These are phyloP conservation scores for Myxozyma sirexii DNA, from an alignment of 805 yeast genomes.

Conservation along the genomic window DNA sequence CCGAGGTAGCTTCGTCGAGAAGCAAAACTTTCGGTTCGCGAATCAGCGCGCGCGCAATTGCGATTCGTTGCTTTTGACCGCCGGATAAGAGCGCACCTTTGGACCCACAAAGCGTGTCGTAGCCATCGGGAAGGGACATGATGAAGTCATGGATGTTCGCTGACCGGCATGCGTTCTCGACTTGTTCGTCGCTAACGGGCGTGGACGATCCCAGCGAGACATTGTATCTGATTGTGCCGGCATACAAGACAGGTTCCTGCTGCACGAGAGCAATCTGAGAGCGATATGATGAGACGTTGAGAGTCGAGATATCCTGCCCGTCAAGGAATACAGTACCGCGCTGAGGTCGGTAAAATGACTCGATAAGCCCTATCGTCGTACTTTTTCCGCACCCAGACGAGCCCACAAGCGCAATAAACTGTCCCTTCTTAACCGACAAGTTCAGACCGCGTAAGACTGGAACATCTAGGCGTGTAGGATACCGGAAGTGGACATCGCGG, in stretches of 20 bases:
- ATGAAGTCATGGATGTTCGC: constrained; percentile 59
- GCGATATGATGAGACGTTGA: constrained; percentile 56
- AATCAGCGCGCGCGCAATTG: constrained; percentile 64
- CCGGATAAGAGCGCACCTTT: constrained; percentile 61
- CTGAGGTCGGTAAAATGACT: constrained; percentile 55
- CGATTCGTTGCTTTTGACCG: constrained; percentile 67
- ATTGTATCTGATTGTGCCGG: constrained; percentile 78
- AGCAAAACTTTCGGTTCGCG: constrained; percentile 58
- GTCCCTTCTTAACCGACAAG: constrained; percentile 63
- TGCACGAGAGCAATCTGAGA: constrained; percentile 60
- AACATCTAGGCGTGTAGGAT: constrained; percentile 41
- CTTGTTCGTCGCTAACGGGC: constrained; percentile 45
- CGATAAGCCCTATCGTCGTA: constrained; percentile 54
- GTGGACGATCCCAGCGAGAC: constrained; percentile 49
- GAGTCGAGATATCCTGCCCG: constrained; percentile 52
- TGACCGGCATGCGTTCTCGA: constrained; percentile 49
- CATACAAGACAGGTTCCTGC: constrained; percentile 64
- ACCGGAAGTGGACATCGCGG: constrained; percentile 41
- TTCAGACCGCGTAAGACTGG: constrained; percentile 38
- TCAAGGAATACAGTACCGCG: constrained; percentile 56
- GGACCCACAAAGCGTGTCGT: constrained; percentile 54
- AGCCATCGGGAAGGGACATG: constrained; percentile 53
- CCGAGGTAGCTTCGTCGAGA: constrained; percentile 61
- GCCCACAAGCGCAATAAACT: constrained; percentile 87
- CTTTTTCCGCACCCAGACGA: constrained; percentile 63